Evolutionary conservation across 2,329 filamentous ascomycete species (phyloP).

Genomic region (Pestalotiopsis sp.): DNA sequence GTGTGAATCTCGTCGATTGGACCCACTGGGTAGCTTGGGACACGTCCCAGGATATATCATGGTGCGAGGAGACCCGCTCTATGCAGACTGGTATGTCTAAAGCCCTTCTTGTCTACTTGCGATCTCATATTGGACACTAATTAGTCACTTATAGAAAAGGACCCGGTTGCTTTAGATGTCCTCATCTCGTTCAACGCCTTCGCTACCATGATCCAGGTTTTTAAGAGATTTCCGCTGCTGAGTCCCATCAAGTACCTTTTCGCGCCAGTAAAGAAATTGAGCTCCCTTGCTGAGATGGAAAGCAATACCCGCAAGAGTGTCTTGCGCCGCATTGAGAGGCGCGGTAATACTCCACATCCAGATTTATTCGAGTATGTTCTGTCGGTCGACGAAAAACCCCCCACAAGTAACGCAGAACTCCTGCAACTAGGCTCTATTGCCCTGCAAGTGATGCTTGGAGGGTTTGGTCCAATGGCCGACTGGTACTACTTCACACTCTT

Average conservation of each 20-base stretch:
- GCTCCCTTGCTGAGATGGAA: conserved; percentile 7
- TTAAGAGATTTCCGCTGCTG: conserved; percentile 16
- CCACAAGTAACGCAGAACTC: neutral
- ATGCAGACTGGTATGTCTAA: conserved; percentile 17
- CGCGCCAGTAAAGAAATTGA: conserved; percentile 11
- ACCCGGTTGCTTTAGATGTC: conserved; percentile 12
- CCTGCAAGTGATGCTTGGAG: conserved; percentile 12
- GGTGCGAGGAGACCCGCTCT: conserved; percentile 18
- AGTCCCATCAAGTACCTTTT: conserved; percentile 17
- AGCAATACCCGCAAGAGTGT: conserved; percentile 13
- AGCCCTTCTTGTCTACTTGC: neutral
- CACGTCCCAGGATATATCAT: neutral
- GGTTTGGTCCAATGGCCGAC: conserved; percentile 13
- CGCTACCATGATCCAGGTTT: conserved; percentile 11
- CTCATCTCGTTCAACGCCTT: conserved; percentile 9
- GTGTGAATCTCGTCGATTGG: conserved; percentile 18
- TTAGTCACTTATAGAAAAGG: neutral
- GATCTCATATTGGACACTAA: neutral
- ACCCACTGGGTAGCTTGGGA: conserved; percentile 17
- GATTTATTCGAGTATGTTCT: conserved; percentile 22
- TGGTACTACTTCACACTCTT: conserved; percentile 16
- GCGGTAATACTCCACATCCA: conserved; percentile 13
- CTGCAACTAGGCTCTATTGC: conserved; percentile 18
- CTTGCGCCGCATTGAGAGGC: conserved; percentile 12
- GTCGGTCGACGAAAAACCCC: neutral